Evolutionary conservation across 345 rosid species (phyloP), one percentile per base, ranked within the genome.

Genomic region (Moringa oleifera): DNA sequence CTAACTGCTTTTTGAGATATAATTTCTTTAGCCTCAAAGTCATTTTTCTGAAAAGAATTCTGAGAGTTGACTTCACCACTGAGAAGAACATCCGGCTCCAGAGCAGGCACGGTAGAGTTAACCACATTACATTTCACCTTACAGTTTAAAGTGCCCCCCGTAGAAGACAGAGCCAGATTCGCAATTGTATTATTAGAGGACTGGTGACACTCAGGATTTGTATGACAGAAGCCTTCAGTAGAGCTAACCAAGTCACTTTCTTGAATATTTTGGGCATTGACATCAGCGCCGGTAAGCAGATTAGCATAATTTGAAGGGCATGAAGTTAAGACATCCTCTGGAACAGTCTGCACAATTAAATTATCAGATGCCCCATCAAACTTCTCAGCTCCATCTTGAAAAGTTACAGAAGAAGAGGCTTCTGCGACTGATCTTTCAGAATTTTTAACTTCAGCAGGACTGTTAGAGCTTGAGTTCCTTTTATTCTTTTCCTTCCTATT

Each of bases 401-500:
- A 63, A 60, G 36, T 50, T 62, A 51, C 22, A 62, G 56, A 18
- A 50, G 78, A 67, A 2, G 71, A 68, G 59, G 71, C 69, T 65
- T 77, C 76, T 24, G 62, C 36, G 60, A 72, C 76, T 17, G 77
- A 25, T 25, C 59, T 69, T 66, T 80, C 71, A n/a, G 67, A 61
- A 59, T 74, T 76, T 63, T 50, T 73, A 45, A 67, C 57, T 64
- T 70, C 83, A 61, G 53, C 61, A 15, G 81, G 55, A 69, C 47
- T 57, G 45, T 68, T 80, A 53, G 64, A 57, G 69, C 66, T 59
- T 61, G 83, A 57, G 58, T 51, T 76, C 73, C 71, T 85, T 70
- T 77, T 89, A 59, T 57, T 81, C 79, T 77, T 91, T 63, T 72
- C 86, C 73, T 76, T 93, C 71, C 74, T 88, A 64, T 74, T 81